Evolutionary conservation across 1,284 basidiomycete genomes (phyloP), one percentile per base, ranked within the genome.

Genomic region (Cerrena zonata): DNA sequence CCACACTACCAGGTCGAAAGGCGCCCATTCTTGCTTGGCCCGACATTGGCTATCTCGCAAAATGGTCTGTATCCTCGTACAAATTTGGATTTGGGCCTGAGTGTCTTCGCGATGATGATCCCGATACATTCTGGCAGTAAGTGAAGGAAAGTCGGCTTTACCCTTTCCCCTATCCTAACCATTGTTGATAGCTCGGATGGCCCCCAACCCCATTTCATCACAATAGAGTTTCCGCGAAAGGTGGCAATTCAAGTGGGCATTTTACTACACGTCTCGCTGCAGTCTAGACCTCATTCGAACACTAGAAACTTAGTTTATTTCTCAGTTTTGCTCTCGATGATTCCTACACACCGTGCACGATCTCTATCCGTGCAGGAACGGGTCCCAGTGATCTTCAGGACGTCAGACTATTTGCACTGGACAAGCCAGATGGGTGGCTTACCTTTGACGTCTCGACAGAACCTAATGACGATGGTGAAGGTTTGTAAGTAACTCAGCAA

Each of bases 41-140:
- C 19, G 88, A 93, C 67, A 89, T 93, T 48, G 89, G 89, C 11
- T 73, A 82, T 47, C 78, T 90, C 18, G 94, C 90, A 21, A 86
- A 87, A 56, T 99, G 96, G 96, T 88, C 89, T n/a, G 93, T 99
- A 5, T 97, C 94, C 18, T 94, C 90, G 0, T 93, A 84, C 71
- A 99, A 99, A 69, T 95, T 94, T 57, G 94, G 94, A 1, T 96
- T 95, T 63, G 94, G 95, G 4, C 85, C 94, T 15, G 91, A 94
- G 61, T 94, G 94, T 70, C 74, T 99, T 46, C 78, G 84, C 13
- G 94, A 98, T 61, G 79, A 81, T 21, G 89, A 97, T 63, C 85
- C 91, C 38, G 86, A 90, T 39, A 97, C 94, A 0, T 94, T 98
- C 61, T 99, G 96, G 96, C 96, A 99, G 94, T 98, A 69, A 65